Base-by-base conservation (phyloP, 2,329 filamentous ascomycete species). In the Colletotrichum theobromicola region DNA sequence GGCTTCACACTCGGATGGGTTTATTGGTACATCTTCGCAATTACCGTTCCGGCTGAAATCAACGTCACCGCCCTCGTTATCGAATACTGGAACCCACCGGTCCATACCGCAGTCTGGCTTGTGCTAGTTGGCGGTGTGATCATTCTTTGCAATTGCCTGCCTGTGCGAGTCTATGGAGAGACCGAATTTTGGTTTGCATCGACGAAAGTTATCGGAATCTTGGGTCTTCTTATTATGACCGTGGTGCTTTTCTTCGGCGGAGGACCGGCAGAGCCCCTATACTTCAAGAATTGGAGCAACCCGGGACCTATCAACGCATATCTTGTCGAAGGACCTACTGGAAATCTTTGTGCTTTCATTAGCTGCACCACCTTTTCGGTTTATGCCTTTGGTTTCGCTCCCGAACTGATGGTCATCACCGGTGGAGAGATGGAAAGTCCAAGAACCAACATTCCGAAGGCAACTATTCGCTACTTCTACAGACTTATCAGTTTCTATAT, bases 161-260 rank as follows among this genome's bases (percentile, higher is more conserved):
- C 72, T 7, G 72, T 75, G 16, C 55, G 21, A 10, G 10, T 67
- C 16, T 91, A 90, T 77, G 89, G 89, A 28, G 89, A 91, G 82
- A 82, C 90, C 18, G 88, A 90, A 76, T 90, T 90, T 76, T 90
- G 88, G 88, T 82, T 90, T 18, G 88, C 87, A 75, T 77, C 90
- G 30, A 82, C 90, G 50, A 90, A 90, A 78, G 86, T 88, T 24
- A 81, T 87, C 42, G 88, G 87, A 13, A 90, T 91, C 67, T 83
- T 89, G 8, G 86, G 91, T 63, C 93, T 93, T 79, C 92, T 93
- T 72, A 86, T 93, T 34, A 84, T 93, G 60, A 89, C 90, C 2
- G 91, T 93, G n/a, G 72, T 78, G 5, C 71, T 72, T 64, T 77
- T 67, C 28, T 34, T 35, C 15, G 73, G 68, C 1, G 77, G 77